Percentiles rank a stretch among this genome's conserved stretches.
These are phyloP conservation scores for Lepidium africanum DNA, from an alignment of 345 rosid species.

Conservation along the genomic window DNA sequence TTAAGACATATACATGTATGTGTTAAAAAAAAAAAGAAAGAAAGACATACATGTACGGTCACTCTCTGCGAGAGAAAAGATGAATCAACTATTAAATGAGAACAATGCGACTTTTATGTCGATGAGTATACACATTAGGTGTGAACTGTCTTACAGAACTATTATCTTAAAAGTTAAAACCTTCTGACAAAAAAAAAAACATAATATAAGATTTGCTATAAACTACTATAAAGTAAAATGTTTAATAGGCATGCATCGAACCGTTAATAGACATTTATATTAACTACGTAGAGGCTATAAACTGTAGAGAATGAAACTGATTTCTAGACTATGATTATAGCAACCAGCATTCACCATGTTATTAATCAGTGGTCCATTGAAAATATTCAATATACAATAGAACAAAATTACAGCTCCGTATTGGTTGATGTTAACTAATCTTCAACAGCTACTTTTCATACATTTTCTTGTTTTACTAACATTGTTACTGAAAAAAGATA, in stretches of 20 bases:
- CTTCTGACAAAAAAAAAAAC: background rate
- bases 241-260: constrained; percentile 12
- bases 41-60: constrained; percentile 6
- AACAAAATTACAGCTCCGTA: background rate
- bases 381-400: background rate
- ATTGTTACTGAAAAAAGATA: background rate
- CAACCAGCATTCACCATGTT: constrained; percentile 5
- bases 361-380: constrained; percentile 7
- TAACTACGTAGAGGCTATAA: background rate
- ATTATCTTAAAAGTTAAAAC: background rate
- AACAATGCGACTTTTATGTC: constrained; percentile 18
- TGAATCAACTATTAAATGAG: constrained; percentile 16
- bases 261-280: background rate
- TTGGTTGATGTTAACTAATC: background rate
- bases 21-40: too few relatives aligned
- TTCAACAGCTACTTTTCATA: background rate
- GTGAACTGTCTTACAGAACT: constrained; percentile 13
- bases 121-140: constrained; percentile 7
- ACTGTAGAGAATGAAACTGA: background rate
- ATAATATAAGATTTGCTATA: constrained; percentile 1
- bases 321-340: background rate
- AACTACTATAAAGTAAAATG: background rate
- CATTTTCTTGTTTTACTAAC: background rate
- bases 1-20: constrained; percentile 4
- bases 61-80: constrained; percentile 13